phyloP scores from a whole-genome alignment of 139 green algal genomes.

The Eudorina sp. region DNA sequence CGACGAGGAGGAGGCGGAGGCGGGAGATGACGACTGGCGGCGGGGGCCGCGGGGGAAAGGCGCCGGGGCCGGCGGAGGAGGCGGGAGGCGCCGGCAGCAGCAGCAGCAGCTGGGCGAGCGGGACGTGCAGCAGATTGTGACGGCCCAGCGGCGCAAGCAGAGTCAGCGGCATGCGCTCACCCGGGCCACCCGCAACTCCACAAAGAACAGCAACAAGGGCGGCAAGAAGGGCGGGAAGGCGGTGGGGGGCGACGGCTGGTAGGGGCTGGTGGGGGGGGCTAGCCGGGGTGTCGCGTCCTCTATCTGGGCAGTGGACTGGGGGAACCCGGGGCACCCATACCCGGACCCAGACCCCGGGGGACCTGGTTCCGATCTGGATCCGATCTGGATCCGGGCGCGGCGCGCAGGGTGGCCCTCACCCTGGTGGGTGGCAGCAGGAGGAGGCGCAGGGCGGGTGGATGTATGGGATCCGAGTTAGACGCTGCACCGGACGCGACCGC shows the following conservation, averaged over 20 bases:
- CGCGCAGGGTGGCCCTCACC: too few species aligned
- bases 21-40: background rate
- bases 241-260: conserved; percentile 17
- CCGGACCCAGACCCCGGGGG: too few species aligned
- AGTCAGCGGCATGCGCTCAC: conserved; percentile 16
- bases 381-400: too few species aligned
- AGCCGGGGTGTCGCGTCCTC: too few species aligned
- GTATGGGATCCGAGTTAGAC: too few species aligned
- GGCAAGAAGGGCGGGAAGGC: conserved; percentile 12
- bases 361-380: too few species aligned
- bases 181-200: conserved; percentile 52
- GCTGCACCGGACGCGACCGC: too few species aligned
- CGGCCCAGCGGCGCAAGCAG: conserved; percentile 55
- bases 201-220: conserved; percentile 61
- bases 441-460: too few species aligned
- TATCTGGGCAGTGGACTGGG: too few species aligned
- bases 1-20: background rate
- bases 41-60: background rate
- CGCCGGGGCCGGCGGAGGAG: background rate
- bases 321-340: too few species aligned
- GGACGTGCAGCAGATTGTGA: conserved; percentile 63
- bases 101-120: conserved; percentile 13
- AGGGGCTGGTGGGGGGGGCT: too few species aligned
- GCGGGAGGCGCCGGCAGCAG: background rate
- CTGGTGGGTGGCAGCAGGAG: too few species aligned